Base-by-base conservation (phyloP, 768 basidiomycete species). In the Pisolithus marmoratus region DNA sequence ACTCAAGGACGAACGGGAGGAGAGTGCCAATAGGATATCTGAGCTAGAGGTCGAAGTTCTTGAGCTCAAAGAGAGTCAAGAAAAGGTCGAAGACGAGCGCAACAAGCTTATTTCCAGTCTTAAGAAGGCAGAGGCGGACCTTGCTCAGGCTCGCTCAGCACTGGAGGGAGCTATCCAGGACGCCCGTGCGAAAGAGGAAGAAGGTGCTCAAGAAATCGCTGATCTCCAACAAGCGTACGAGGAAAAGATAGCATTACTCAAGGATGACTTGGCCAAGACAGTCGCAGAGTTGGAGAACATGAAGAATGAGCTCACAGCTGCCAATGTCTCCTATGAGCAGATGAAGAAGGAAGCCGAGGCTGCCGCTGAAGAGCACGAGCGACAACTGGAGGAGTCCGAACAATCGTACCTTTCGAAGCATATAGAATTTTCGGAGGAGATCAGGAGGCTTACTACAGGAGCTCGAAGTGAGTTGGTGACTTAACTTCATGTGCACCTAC, bases 11-110 rank as follows among this genome's bases (percentile, higher is more conserved):
- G 85, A 88, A 67, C 84, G 81, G 60, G 87, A 86, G 60, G 88
- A 90, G 52, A 82, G 71, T 38, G 78, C 83, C 8, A 73, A 70
- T 61, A 89, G 83, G 66, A 71, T 91, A 4, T 88, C 87, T 0
- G 90, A 93, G 60, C 73, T 90, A 23, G 90, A 93, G 70, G 71
- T 93, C 46, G 88, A 92, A 63, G 76, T 90, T 38, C 66, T 91
- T 52, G 90, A 92, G 68, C 61, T 85, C 54, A 87, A 77, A 65
- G 90, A 93, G 63, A 72, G 72, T 38, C 79, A 81, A 54, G 90
- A 91, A 58, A 67, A 67, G 19, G 70, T 76, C 6, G 83, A 86
- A 59, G 88, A 89, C 50, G 76, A 76, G 27, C 79, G 76, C 46
- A 72, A 69, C 43, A 70, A 71, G 53, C 64, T 75, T 11, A 60